Conservation (phyloP, 164 flowering plant genomes). For the Liriodendron chinense region DNA sequence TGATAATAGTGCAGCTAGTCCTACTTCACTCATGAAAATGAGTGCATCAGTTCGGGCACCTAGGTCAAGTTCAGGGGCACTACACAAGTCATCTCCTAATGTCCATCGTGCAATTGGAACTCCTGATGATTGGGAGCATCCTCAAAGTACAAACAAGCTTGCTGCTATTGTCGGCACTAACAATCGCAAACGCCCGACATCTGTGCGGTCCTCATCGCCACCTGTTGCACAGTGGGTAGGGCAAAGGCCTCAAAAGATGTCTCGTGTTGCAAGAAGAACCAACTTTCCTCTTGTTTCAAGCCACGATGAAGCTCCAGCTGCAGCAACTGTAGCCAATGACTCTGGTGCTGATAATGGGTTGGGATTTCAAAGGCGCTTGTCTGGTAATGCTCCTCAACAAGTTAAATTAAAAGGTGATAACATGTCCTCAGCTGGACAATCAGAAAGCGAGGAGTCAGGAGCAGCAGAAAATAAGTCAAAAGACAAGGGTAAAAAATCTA, state of each 20-base stretch:
- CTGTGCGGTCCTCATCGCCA: conserved; percentile 73
- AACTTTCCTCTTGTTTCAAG: conserved; percentile 60
- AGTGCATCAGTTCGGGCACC: conserved; percentile 63
- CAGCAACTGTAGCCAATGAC: conserved; percentile 45
- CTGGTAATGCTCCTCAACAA: conserved; percentile 53
- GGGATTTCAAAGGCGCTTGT: conserved; percentile 41
- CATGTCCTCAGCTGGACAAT: conserved; percentile 55
- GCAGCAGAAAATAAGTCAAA: conserved; percentile 58
- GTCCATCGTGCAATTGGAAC: conserved; percentile 41
- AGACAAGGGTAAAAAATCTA: conserved; percentile 52
- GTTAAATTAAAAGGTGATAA: conserved; percentile 55
- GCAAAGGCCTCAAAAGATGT: conserved; percentile 81
- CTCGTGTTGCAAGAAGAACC: conserved; percentile 75
- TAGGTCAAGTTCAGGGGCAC: conserved; percentile 54
- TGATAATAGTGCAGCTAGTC: conserved; percentile 56
- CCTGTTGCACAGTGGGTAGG: conserved; percentile 78
- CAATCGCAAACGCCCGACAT: conserved; percentile 63
- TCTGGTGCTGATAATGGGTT: conserved; percentile 44
- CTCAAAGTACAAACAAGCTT: conserved; percentile 53
- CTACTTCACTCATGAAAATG: conserved; percentile 54
- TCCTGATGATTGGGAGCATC: conserved; percentile 68
- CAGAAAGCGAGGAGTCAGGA: conserved; percentile 90
- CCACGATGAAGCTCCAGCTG: conserved; percentile 54
- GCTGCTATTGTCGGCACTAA: conserved; percentile 45
- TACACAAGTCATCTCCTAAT: conserved; percentile 53